Evolutionary conservation across 1,284 basidiomycete genomes (phyloP), one percentile per base, ranked within the genome.

Genomic region (Austroboletus olivaceoglutinosus): DNA sequence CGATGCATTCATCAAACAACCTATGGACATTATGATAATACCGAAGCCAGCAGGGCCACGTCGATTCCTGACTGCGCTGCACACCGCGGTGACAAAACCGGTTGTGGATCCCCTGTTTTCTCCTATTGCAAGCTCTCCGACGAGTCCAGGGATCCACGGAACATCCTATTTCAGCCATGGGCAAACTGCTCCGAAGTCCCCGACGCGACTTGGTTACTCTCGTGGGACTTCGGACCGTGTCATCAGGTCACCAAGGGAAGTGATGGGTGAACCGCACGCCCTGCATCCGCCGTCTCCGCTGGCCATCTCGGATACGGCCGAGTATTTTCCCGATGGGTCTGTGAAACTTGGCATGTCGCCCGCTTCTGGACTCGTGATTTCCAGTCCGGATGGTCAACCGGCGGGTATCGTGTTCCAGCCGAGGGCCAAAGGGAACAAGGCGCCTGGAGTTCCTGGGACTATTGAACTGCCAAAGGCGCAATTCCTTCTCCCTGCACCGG

Each of bases 401-500:
- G 84, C 92, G 19, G 95, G 93, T 7, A 95, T 99, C 57, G 93
- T 94, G 72, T 99, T 99, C 71, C 89, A 95, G 59, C 96, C 96
- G 0, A 75, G 78, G 21, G 65, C 73, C 6, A 82, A 78, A 51
- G 72, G 62, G 56, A 38, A 64, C 29, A 63, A 59, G 53, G 46
- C 58, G 36, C 50, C 59, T 25, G 63, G 48, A 33, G 22, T 30
- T 33, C 15, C 44, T 1, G 36, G 55, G 1, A 30, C 52, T 21
- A 54, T 49, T 19, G 57, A 68, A 47, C 21, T 53, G 41, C 61
- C 71, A 30, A 74, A 71, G 50, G 71, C 70, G 0, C 76, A 75
- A 31, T 62, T 74, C 41, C 61, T 63, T 41, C 57, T 57, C 45
- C 55, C 62, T 41, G 45, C 58, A 18, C 54, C 67, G 7, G 65